Percentiles rank a stretch among this genome's conserved stretches.
Conservation (phyloP, 2,329 filamentous ascomycete genomes). For the Penicillium janthinellum region DNA sequence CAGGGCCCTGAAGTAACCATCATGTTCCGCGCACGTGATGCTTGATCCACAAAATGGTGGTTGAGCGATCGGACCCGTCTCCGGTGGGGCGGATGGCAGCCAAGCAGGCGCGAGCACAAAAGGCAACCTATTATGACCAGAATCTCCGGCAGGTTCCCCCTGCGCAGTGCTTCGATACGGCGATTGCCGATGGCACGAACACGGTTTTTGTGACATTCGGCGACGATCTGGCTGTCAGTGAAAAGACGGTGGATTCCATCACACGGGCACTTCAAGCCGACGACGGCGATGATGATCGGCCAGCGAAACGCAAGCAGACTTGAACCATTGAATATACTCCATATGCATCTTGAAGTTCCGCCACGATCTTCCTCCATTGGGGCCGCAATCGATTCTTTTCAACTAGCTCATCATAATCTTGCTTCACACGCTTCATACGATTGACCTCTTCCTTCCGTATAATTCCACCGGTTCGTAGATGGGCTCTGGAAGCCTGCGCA, state of each 20-base stretch:
- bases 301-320: constrained; percentile 1
- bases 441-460: too few relatives aligned
- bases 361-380: too few relatives aligned
- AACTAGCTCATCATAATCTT: too few relatives aligned
- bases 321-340: neutral
- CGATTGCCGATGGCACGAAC: constrained; percentile 19
- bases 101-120: constrained; percentile 13
- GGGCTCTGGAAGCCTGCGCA: too few relatives aligned
- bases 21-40: too few relatives aligned
- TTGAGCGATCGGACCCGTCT: neutral
- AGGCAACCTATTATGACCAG: constrained; percentile 21
- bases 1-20: too few relatives aligned
- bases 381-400: too few relatives aligned
- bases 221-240: constrained; percentile 14
- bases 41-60: too few relatives aligned
- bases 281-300: constrained; percentile 7
- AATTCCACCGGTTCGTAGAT: too few relatives aligned
- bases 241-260: constrained; percentile 7
- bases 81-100: constrained; percentile 16
- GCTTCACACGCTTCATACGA: too few relatives aligned
- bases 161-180: constrained; percentile 22
- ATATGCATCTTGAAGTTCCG: too few relatives aligned
- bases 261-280: constrained; percentile 6
- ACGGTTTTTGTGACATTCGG: constrained; percentile 20
- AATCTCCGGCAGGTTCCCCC: constrained; percentile 19